A percentile compares a stretch with the other conserved stretches of the same genome.
Conservation (phyloP, 2,329 filamentous ascomycete species). For the Calcarisporium arbuscula region DNA sequence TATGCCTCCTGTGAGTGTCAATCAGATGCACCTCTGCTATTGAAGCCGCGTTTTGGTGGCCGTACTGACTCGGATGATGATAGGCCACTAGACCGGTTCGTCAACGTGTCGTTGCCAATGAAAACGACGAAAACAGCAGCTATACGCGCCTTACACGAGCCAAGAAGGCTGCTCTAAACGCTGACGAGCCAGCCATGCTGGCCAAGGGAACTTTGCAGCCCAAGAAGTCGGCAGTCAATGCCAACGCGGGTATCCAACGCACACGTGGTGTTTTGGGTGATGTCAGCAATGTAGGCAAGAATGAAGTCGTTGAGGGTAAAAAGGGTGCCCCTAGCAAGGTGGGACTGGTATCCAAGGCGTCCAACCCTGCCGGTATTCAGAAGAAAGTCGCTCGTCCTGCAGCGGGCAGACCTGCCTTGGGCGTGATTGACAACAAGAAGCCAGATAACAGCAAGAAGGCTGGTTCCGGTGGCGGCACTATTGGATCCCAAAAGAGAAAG, state of each 20-base stretch:
- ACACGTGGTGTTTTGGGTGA: constrained; percentile 86
- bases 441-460: constrained; percentile 60
- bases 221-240: constrained; percentile 56
- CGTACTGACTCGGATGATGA: no score
- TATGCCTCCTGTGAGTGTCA: constrained; percentile 33
- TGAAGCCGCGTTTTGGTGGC: no score
- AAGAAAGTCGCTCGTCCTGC: constrained; percentile 55
- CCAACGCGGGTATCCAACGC: constrained; percentile 44
- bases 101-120: constrained; percentile 73
- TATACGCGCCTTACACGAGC: constrained; percentile 86
- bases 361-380: constrained; percentile 74
- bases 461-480: constrained; percentile 63
- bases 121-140: constrained; percentile 85
- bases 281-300: constrained; percentile 90
- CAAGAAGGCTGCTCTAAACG: constrained; percentile 72
- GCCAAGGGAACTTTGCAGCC: constrained; percentile 60
- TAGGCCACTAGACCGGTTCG: constrained; percentile 65
- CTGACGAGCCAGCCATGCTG: constrained; percentile 53
- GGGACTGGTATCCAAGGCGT: constrained; percentile 71
- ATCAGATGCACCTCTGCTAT: no score
- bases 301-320: constrained; percentile 65
- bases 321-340: constrained; percentile 60
- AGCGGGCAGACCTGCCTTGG: constrained; percentile 58
- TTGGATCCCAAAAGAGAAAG: constrained; percentile 64
- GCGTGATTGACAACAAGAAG: constrained; percentile 64